A percentile compares a stretch with the other conserved stretches of the same genome.
These are phyloP conservation scores for Blastocystis sp. DNA, from an alignment of 352 stramenopile genomes.

Conservation along the genomic window DNA sequence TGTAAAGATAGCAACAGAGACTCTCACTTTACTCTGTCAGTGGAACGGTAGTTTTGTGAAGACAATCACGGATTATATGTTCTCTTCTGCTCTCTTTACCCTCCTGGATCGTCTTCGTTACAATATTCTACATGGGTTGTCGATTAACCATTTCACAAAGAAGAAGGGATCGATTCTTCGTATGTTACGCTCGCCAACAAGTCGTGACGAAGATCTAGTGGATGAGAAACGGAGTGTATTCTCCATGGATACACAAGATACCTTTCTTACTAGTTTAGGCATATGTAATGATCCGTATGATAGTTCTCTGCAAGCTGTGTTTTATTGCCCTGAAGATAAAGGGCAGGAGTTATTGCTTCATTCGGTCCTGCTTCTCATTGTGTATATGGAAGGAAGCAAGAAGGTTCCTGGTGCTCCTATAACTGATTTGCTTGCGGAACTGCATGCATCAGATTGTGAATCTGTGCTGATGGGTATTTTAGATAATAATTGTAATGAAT, in stretches of 20 bases:
- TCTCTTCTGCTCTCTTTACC: conserved; percentile 27
- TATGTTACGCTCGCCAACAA: background rate
- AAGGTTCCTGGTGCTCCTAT: background rate
- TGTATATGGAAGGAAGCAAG: conserved; percentile 1
- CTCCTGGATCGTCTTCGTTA: conserved; percentile 10
- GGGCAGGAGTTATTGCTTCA: background rate
- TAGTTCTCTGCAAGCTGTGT: background rate
- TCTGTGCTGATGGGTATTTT: background rate
- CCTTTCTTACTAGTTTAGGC: background rate
- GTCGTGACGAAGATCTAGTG: background rate
- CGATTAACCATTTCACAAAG: background rate
- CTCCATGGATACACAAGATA: background rate
- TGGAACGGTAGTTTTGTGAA: conserved; percentile 54
- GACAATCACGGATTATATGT: conserved; percentile 40
- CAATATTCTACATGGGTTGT: background rate
- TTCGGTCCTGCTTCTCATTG: conserved; percentile 24
- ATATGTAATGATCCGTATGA: background rate
- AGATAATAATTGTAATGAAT: background rate
- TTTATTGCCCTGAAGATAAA: conserved; percentile 2
- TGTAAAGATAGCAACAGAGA: conserved; percentile 23
- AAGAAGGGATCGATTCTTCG: background rate
- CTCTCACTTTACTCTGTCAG: conserved; percentile 17
- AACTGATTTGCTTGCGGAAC: background rate
- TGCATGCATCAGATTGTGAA: conserved; percentile 50
- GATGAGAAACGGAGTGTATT: background rate